phyloP scores from a whole-genome alignment of 1,284 basidiomycete species.

The Tilletia indica region DNA sequence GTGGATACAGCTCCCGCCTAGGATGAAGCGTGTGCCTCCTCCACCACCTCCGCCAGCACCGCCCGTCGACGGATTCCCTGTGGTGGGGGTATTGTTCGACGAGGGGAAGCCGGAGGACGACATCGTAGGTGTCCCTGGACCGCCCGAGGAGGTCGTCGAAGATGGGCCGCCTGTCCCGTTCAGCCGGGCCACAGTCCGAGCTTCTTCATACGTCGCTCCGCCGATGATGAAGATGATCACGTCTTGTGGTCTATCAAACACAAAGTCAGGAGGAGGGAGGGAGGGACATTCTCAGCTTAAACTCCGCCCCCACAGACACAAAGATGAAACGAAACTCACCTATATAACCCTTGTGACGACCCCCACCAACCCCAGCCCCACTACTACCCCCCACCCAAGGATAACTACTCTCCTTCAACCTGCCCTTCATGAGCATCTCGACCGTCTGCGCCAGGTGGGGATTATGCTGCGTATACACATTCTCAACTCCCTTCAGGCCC shows the following conservation, averaged over 20 bases:
- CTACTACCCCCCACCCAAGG: slow-evolving; percentile 64
- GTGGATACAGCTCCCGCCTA: slow-evolving; percentile 51
- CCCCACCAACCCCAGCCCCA: background rate
- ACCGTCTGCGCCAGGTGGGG: slow-evolving; percentile 90
- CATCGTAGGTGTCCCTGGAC: background rate
- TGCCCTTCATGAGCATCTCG: slow-evolving; percentile 82
- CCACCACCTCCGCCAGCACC: slow-evolving; percentile 25
- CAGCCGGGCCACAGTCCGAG: slow-evolving; percentile 44
- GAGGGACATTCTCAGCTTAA: too few relatives aligned
- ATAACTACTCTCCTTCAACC: slow-evolving; percentile 81
- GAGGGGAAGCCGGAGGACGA: background rate
- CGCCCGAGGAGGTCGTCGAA: slow-evolving; percentile 14
- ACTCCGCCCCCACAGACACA: too few relatives aligned
- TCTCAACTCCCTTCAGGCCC: slow-evolving; percentile 96
- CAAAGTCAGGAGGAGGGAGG: background rate
- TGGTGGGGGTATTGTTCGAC: background rate
- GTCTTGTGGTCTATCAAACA: slow-evolving; percentile 38
- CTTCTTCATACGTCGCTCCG: slow-evolving; percentile 54
- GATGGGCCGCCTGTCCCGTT: slow-evolving; percentile 29
- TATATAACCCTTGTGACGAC: background rate
- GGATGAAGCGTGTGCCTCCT: slow-evolving; percentile 40
- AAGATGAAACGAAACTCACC: background rate
- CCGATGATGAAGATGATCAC: slow-evolving; percentile 54
- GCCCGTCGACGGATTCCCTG: background rate
- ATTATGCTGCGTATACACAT: slow-evolving; percentile 96